Evolutionary conservation across 106 monocot species (phyloP).

Genomic region (Dioscorea dumetorum): DNA sequence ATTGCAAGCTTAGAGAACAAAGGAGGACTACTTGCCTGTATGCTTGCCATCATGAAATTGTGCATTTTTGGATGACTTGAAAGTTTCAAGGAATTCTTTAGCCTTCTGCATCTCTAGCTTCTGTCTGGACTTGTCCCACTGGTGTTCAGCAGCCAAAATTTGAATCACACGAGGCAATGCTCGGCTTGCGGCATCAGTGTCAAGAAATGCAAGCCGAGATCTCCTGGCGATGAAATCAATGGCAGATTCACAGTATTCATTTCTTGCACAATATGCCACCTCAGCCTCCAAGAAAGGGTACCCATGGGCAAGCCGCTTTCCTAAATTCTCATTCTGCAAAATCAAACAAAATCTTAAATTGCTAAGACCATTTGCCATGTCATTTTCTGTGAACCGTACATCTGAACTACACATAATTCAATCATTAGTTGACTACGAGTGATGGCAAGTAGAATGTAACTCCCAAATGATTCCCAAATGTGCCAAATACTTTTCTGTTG

Average conservation of each 20-base stretch:
- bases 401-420: too few relatives aligned
- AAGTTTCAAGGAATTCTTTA: conserved; percentile 85
- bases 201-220: conserved; percentile 87
- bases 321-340: conserved; percentile 77
- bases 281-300: conserved; percentile 96
- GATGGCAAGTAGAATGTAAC: too few relatives aligned
- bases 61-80: conserved; percentile 95
- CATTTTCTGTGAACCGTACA: too few relatives aligned
- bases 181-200: conserved; percentile 81
- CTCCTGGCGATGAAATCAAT: conserved; percentile 91
- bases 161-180: conserved; percentile 82
- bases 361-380: too few relatives aligned
- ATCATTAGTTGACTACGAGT: too few relatives aligned
- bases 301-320: conserved; percentile 91
- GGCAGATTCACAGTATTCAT: conserved; percentile 92
- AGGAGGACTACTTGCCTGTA: conserved; percentile 23
- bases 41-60: conserved; percentile 91
- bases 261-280: conserved; percentile 87
- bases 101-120: conserved; percentile 68
- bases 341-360: too few relatives aligned
- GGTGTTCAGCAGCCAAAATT: conserved; percentile 73
- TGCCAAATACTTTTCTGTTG: too few relatives aligned
- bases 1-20: background rate
- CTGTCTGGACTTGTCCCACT: conserved; percentile 81
- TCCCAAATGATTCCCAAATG: too few relatives aligned